phyloP scores from a whole-genome alignment of 75 land plant genomes.

The Selaginella moellendorffii region DNA sequence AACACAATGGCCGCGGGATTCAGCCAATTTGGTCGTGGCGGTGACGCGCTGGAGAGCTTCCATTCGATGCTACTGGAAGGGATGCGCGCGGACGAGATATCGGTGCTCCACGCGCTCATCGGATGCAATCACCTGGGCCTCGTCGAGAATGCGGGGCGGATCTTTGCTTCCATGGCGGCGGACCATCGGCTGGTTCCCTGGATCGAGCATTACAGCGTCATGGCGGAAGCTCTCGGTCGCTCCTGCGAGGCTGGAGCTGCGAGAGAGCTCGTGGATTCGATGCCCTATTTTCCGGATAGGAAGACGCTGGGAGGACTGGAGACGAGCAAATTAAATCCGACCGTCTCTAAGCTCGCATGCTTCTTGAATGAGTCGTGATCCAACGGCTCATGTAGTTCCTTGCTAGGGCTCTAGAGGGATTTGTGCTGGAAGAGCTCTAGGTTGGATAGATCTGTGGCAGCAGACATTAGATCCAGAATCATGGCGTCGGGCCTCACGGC shows the following conservation, averaged over 20 bases:
- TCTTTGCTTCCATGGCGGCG: background rate
- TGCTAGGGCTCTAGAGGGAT: no score
- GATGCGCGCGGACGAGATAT: background rate
- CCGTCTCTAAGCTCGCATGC: background rate
- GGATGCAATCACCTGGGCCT: background rate
- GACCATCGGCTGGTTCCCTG: background rate
- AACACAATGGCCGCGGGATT: background rate
- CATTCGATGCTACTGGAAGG: background rate
- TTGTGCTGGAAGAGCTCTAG: no score
- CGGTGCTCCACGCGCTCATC: background rate
- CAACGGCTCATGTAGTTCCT: no score
- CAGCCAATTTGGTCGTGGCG: background rate
- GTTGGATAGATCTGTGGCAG: background rate
- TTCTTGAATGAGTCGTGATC: no score
- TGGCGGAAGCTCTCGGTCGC: background rate
- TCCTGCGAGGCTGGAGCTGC: background rate
- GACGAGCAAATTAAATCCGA: background rate
- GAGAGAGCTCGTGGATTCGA: background rate
- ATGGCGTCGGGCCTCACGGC: no score
- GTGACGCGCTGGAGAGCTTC: background rate
- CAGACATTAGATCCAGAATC: no score
- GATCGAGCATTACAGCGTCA: background rate
- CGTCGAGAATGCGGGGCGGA: background rate
- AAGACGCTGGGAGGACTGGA: background rate
- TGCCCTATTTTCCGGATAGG: background rate